Base-by-base conservation (phyloP, 805 yeast species). In the Metschnikowia anglica region DNA sequence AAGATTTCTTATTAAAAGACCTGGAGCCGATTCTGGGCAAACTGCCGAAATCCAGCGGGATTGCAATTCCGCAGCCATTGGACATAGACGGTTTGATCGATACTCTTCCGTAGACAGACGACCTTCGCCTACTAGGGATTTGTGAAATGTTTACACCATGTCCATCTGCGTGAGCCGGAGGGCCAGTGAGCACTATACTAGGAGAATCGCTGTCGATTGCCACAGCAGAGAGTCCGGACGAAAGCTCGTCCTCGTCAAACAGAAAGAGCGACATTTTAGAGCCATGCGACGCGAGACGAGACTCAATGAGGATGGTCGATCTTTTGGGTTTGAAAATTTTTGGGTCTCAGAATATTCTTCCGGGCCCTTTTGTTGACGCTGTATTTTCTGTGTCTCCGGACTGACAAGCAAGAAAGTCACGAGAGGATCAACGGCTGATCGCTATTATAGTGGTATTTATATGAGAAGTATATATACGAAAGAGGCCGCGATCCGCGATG, bases 1-100 rank as follows among this genome's bases (percentile, higher is more conserved):
- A 54, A 37, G 54, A 56, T 17, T 68, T 66, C 48, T 58, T 55
- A 34, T 39, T 20, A 21, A 28, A 19, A 6, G 16, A 15, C 5
- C 16, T 25, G 7, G 38, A n/a, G 12, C 40, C 46, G 6, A 36
- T 24, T 13, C 44, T 42, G 15, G 44, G 42, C 4, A 25, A 34
- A 29, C 30, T 47, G 31, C 47, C 51, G 24, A 48, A 50, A 15
- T 42, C 48, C 34, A 48, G 46, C 24, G 54, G 55, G 28, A 52
- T 52, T 24, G 46, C 36, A 35, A 52, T 47, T 17, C 49, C 46
- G 11, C 31, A 44, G 17, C 40, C 44, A 16, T 19, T 26, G 34
- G 49, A 38, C 24, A 42, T 41, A 16, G 53, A 44, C 28, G 52
- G 41, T 27, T 49, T 43, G 16, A 53, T 52, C 27, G 56, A 53